Evolutionary conservation across 306 rosid species (phyloP), one percentile per base, ranked within the genome.

Genomic region (Sophora flavescens): DNA sequence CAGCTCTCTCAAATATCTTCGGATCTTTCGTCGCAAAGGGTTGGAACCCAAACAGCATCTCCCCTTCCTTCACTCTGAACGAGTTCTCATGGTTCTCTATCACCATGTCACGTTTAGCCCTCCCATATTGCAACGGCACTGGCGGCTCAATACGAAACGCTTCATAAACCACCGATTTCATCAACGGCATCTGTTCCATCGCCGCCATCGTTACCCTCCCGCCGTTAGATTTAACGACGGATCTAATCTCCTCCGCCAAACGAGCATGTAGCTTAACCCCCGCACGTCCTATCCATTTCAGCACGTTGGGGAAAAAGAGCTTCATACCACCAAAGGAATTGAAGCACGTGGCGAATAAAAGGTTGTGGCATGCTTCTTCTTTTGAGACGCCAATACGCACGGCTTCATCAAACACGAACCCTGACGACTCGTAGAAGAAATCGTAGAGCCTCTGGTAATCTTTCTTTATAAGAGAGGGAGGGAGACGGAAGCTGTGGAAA

Each of bases 11-110:
- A 63, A 95, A 95, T 15, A 95, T 88, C 53, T 75, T 88, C 0
- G 92, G 90, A 52, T 95, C 99, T 73, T 85, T 89, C 0, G 99
- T 92, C 12, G 99, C 99, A 22, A 90, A 92, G 0, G 99, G 97
- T 63, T 95, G 99, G 74, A 6, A 95, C 61, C 99, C 99, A 57
- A 89, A 90, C 28, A 95, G 6, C 85, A 92, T 15, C 62, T 95
- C 97, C 5, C 99, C 99, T 73, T 85, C 79, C 14, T 92, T 95
- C 62, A 95, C 91, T 72, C 62, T 14, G 13, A 90, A 95, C 16
- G 86, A 66, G 6, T 89, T 89, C 60, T 92, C 97, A 54, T 92
- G 99, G 78, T 81, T 92, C 83, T 92, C 97, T 6, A 92, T 83
- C 65, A 90, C 85, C 2, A 95, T 33, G 48, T 92, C 93, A 7